These are phyloP conservation scores for Podochytrium sp. DNA, from an alignment of 192 early-diverging fungal genomes.

Conservation along the genomic window DNA sequence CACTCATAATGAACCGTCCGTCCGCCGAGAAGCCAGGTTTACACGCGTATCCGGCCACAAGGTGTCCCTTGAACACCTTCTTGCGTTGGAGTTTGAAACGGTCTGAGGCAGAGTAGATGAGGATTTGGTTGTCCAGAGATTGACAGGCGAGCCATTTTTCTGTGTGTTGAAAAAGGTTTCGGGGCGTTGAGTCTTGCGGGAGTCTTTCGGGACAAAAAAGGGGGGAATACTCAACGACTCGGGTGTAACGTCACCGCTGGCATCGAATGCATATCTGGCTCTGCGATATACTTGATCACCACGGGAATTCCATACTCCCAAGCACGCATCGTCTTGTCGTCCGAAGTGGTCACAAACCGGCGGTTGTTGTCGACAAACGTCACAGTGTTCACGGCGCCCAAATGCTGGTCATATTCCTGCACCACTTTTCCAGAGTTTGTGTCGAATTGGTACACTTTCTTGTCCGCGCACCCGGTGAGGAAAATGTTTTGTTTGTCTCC, in stretches of 20 bases:
- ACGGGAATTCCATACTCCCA: conserved; percentile 99
- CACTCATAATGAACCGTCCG: conserved; percentile 81
- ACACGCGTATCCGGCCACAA: conserved; percentile 97
- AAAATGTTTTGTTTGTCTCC: conserved; percentile 90
- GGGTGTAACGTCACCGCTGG: conserved; percentile 89
- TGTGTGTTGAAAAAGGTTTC: too few species aligned
- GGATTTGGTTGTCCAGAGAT: conserved; percentile 95
- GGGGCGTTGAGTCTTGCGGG: background rate
- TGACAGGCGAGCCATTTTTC: conserved; percentile 94
- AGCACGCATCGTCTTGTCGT: conserved; percentile 95
- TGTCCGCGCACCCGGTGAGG: conserved; percentile 90
- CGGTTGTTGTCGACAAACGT: conserved; percentile 95
- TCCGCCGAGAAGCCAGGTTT: conserved; percentile 92
- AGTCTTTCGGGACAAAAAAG: background rate
- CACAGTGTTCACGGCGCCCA: conserved; percentile 94
- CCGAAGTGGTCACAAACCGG: conserved; percentile 92
- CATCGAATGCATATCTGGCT: conserved; percentile 96
- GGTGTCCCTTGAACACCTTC: conserved; percentile 89
- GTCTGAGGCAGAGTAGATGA: conserved; percentile 86
- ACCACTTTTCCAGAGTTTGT: conserved; percentile 77
- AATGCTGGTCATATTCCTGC: conserved; percentile 97
- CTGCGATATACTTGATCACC: conserved; percentile 96
- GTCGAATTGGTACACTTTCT: conserved; percentile 92
- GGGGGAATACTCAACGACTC: conserved; percentile 64
- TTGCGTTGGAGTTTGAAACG: conserved; percentile 86